Conservation (phyloP, 2,329 filamentous ascomycete genomes). For the Ophiostoma novo-ulmi region DNA sequence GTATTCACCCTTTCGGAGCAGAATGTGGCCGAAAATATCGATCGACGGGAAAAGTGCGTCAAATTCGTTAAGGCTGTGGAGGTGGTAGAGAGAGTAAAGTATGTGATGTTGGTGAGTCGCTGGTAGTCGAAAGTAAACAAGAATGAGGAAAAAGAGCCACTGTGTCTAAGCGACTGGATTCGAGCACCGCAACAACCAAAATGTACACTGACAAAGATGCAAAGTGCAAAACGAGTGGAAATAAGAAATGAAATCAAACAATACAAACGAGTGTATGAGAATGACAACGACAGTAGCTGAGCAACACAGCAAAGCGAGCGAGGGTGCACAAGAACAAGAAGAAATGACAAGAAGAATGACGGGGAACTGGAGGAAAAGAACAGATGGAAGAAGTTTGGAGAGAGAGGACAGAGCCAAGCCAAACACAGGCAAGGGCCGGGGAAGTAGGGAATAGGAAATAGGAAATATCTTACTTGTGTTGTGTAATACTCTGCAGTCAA, state of each 20-base stretch:
- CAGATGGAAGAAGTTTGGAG: constrained; percentile 16
- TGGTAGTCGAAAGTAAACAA: constrained; percentile 12
- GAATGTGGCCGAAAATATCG: neutral
- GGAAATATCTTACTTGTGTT: neutral
- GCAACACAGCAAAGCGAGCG: neutral
- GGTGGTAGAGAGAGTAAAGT: neutral
- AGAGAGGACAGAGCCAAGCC: neutral
- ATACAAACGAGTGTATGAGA: neutral
- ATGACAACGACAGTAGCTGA: neutral
- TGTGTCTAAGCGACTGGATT: neutral
- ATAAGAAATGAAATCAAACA: neutral
- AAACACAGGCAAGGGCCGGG: constrained; percentile 6
- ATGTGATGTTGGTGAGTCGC: neutral
- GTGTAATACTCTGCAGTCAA: constrained; percentile 6
- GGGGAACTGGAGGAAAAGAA: constrained; percentile 4
- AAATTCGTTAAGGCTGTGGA: neutral
- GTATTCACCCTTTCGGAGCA: constrained; percentile 24
- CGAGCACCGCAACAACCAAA: neutral
- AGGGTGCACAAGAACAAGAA: constrained; percentile 5
- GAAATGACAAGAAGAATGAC: neutral
- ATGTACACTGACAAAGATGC: neutral
- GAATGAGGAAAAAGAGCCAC: neutral
- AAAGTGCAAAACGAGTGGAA: constrained; percentile 2
- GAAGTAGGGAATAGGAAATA: constrained; percentile 7
- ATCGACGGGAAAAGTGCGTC: neutral